These are phyloP conservation scores for Nicotiana tabacum DNA, from an alignment of 257 asterid species.

Conservation along the genomic window DNA sequence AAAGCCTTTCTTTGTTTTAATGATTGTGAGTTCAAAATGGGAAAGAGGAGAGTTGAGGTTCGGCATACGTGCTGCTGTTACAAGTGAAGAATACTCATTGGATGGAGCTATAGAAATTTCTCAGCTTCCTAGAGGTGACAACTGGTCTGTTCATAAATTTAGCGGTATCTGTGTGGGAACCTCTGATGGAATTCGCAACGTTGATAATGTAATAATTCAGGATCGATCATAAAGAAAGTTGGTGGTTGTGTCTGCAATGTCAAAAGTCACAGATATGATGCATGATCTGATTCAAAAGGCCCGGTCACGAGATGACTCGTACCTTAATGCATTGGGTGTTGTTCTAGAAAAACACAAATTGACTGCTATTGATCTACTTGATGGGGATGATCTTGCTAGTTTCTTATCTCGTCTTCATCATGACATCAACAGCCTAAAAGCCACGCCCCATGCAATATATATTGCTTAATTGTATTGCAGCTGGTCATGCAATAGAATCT, in stretches of 20 bases:
- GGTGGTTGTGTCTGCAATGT: constrained; percentile 51
- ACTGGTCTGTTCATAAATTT: constrained; percentile 94
- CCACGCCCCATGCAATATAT: constrained; percentile 85
- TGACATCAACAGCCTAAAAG: constrained; percentile 78
- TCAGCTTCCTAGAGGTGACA: constrained; percentile 70
- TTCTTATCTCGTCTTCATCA: constrained; percentile 60
- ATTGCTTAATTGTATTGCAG: constrained; percentile 50
- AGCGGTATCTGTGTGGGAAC: constrained; percentile 96
- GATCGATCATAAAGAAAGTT: constrained; percentile 74
- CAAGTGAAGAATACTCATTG: constrained; percentile 53
- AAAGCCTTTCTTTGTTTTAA: not conserved
- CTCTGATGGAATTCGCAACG: constrained; percentile 78
- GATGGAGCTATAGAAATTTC: constrained; percentile 47
- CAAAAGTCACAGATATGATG: too few relatives aligned
- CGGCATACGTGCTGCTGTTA: constrained; percentile 39
- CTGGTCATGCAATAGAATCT: constrained; percentile 93
- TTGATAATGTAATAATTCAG: constrained; percentile 65
- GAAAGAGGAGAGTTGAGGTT: constrained; percentile 38
- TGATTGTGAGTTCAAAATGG: constrained; percentile 23
- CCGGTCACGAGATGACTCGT: too few relatives aligned
- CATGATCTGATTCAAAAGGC: too few relatives aligned
- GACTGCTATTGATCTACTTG: constrained; percentile 74
- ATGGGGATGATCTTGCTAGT: constrained; percentile 62
- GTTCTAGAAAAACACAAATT: constrained; percentile 76
- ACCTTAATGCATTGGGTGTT: constrained; percentile 34